These are phyloP conservation scores for Ophiostoma sp. DNA, from an alignment of 2,329 filamentous ascomycete species.

Conservation along the genomic window DNA sequence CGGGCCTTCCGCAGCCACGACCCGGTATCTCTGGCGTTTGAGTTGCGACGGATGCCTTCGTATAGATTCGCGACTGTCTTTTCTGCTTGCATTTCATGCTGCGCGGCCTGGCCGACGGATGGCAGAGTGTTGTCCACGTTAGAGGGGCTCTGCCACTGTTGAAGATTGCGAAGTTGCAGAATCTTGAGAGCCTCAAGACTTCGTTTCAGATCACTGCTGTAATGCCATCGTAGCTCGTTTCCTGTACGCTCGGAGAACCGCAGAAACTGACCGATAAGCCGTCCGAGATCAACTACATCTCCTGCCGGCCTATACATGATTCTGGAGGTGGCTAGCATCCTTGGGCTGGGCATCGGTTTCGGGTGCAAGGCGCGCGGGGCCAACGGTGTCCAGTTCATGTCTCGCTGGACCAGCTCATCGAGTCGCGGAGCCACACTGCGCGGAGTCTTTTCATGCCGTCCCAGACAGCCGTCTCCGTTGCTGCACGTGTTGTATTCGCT, in stretches of 20 bases:
- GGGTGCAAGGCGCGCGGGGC: too few species aligned
- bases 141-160: not conserved
- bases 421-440: too few species aligned
- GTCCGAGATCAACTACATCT: not conserved
- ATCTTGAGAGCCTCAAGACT: not conserved
- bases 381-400: too few species aligned
- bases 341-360: too few species aligned
- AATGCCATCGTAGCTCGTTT: not conserved
- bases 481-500: too few species aligned
- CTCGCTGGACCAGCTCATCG: too few species aligned
- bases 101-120: not conserved
- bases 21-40: not conserved
- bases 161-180: not conserved
- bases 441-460: too few species aligned
- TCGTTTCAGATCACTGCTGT: not conserved
- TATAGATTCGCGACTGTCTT: not conserved
- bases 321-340: too few species aligned
- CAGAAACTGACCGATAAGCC: not conserved
- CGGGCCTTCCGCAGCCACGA: slow-evolving; percentile 39
- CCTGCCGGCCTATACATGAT: too few species aligned
- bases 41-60: not conserved
- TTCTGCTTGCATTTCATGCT: not conserved
- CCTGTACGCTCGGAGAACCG: not conserved
- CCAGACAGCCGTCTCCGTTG: too few species aligned
- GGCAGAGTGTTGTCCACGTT: not conserved